A percentile compares a stretch with the other conserved stretches of the same genome.
Evolutionary conservation across 441 rosid species (phyloP).

Genomic region (Eutrema salsugineum): DNA sequence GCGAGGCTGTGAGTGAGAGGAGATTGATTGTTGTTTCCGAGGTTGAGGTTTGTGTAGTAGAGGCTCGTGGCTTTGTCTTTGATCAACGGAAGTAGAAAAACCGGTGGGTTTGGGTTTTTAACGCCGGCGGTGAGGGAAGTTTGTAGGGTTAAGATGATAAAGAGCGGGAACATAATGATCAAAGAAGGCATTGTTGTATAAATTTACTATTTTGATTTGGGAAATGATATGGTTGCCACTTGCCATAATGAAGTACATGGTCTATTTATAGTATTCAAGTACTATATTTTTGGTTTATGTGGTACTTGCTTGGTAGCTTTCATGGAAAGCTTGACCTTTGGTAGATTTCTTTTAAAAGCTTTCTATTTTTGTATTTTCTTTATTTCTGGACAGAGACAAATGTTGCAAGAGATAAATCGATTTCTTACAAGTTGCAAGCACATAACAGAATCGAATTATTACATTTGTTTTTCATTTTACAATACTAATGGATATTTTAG

Average conservation of each 20-base stretch:
- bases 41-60: conserved; percentile 18
- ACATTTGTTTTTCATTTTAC: no score
- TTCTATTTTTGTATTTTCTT: no score
- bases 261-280: not conserved
- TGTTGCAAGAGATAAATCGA: no score
- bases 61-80: conserved; percentile 15
- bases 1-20: not conserved
- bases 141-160: not conserved
- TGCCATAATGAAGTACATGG: not conserved
- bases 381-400: no score
- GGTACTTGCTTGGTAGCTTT: no score
- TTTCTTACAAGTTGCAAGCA: no score
- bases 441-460: no score
- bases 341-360: no score
- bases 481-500: no score
- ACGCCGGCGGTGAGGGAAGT: not conserved
- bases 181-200: not conserved
- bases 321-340: no score
- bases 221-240: not conserved
- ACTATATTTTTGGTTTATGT: no score
- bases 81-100: conserved; percentile 18
- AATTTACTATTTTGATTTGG: not conserved
- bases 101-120: not conserved
- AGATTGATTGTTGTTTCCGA: conserved; percentile 12
- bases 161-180: not conserved